Evolutionary conservation across 805 yeast genomes (phyloP).

Genomic region (Candida hungchunana): DNA sequence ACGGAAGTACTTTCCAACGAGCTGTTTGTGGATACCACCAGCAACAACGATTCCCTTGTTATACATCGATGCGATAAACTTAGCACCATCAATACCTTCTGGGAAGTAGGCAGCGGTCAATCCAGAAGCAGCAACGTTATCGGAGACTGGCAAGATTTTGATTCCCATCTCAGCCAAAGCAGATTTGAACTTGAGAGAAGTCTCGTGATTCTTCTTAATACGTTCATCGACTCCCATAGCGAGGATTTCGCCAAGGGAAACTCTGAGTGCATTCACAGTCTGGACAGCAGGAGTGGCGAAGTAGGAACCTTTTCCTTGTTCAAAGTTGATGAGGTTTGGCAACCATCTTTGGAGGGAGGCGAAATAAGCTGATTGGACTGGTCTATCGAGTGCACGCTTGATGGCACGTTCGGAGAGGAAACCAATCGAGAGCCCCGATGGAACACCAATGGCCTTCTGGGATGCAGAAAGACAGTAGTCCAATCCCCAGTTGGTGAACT

Average conservation of each 20-base stretch:
- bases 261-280: conserved; percentile 74
- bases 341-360: conserved; percentile 80
- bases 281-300: conserved; percentile 98
- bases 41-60: conserved; percentile 73
- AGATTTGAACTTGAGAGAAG: conserved; percentile 63
- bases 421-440: conserved; percentile 83
- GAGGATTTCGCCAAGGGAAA: conserved; percentile 69
- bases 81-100: conserved; percentile 64
- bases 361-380: conserved; percentile 45
- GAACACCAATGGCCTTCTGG: conserved; percentile 93
- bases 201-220: conserved; percentile 56
- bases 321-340: conserved; percentile 85
- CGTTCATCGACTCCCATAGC: conserved; percentile 52
- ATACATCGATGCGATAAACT: conserved; percentile 51
- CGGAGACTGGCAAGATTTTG: conserved; percentile 55
- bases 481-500: conserved; percentile 85
- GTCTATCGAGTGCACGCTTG: conserved; percentile 47
- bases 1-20: conserved; percentile 80
- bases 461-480: conserved; percentile 90
- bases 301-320: conserved; percentile 74
- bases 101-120: conserved; percentile 83
- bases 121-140: conserved; percentile 76
- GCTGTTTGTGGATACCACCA: conserved; percentile 83
- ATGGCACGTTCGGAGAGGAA: conserved; percentile 75
- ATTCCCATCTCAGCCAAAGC: conserved; percentile 53